Evolutionary conservation across 2,329 filamentous ascomycete genomes (phyloP).

Genomic region (Meredithiella fracta): DNA sequence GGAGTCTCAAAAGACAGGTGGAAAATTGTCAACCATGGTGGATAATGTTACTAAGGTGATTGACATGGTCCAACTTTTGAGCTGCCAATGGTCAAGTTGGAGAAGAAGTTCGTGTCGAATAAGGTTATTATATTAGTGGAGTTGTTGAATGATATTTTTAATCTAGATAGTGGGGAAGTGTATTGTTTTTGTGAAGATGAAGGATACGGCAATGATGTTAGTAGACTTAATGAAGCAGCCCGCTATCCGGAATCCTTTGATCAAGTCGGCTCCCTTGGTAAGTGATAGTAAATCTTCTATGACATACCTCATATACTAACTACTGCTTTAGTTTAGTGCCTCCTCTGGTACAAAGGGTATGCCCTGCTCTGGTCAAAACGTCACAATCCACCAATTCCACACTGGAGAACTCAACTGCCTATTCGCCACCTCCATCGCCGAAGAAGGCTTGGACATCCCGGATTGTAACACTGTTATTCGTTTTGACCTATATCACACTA

Average conservation of each 20-base stretch:
- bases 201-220: constrained; percentile 61
- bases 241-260: constrained; percentile 37
- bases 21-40: not conserved
- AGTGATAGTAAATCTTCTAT: constrained; percentile 16
- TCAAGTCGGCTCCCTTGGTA: constrained; percentile 49
- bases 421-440: constrained; percentile 49
- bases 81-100: not conserved
- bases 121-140: constrained; percentile 52
- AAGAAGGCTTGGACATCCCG: constrained; percentile 52
- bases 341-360: constrained; percentile 26
- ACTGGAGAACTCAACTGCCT: constrained; percentile 44
- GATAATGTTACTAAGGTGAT: not conserved
- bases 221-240: constrained; percentile 46
- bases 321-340: constrained; percentile 3
- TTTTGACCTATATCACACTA: constrained; percentile 75
- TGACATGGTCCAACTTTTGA: not conserved
- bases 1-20: not conserved
- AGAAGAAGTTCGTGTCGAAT: constrained; percentile 37
- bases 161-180: constrained; percentile 45
- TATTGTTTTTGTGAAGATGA: constrained; percentile 73
- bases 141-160: constrained; percentile 48
- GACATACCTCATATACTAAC: constrained; percentile 21
- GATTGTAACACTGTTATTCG: constrained; percentile 52
- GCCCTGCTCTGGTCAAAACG: constrained; percentile 57
- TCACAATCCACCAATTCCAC: constrained; percentile 51